Conservation (phyloP, 148 eudicot species). For the Diospyros lotus region DNA sequence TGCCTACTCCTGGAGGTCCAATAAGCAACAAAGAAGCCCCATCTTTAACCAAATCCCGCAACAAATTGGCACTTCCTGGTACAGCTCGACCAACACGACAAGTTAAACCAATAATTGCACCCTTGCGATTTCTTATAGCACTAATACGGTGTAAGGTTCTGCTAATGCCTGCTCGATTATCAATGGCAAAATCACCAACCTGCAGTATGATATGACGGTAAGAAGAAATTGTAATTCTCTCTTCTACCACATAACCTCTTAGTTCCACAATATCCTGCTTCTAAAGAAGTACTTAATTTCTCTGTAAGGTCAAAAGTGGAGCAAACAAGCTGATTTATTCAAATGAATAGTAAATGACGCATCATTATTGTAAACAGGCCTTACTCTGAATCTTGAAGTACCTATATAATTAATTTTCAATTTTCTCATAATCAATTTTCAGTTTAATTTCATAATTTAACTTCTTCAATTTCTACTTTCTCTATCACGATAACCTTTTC, state of each 20-base stretch:
- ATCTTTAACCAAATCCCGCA: slow-evolving; percentile 79
- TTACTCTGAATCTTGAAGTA: no score
- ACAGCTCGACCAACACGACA: slow-evolving; percentile 94
- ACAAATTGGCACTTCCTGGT: slow-evolving; percentile 84
- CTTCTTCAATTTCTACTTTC: no score
- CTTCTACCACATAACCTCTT: background rate
- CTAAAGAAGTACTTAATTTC: background rate
- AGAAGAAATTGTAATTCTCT: slow-evolving; percentile 1
- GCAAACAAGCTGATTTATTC: no score
- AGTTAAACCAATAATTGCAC: slow-evolving; percentile 82
- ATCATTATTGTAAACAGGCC: no score
- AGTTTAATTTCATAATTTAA: no score
- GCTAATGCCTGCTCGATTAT: slow-evolving; percentile 94
- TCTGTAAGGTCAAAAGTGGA: no score
- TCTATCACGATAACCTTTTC: no score
- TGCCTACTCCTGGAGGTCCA: slow-evolving; percentile 99
- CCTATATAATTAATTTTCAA: no score
- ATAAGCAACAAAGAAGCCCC: slow-evolving; percentile 93
- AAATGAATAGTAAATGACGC: no score
- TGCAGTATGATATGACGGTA: slow-evolving; percentile 20
- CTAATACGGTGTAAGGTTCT: slow-evolving; percentile 92
- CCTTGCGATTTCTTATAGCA: slow-evolving; percentile 85
- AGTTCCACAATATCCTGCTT: no score
- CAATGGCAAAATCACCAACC: slow-evolving; percentile 97
- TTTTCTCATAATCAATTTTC: no score